Evolutionary conservation across 129 eudicot species (phyloP).

Genomic region (Logfia minima): DNA sequence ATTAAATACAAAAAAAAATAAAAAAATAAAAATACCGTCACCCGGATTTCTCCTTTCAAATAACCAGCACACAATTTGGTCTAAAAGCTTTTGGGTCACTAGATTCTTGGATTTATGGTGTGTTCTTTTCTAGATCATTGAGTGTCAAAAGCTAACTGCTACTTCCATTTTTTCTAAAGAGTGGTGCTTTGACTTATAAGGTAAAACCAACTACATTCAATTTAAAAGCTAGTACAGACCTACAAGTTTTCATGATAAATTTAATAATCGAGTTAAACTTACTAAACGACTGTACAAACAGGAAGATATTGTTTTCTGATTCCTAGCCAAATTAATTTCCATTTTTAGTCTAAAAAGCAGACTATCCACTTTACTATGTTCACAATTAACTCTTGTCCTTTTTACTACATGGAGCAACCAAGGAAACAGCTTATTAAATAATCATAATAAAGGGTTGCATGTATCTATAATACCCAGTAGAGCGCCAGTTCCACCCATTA

Average conservation of each 20-base stretch:
- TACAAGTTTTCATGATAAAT: neutral
- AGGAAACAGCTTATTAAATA: slow-evolving; percentile 3
- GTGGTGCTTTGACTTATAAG: neutral
- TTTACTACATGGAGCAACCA: slow-evolving; percentile 6
- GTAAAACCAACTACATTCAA: slow-evolving; percentile 8
- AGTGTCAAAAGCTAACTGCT: neutral
- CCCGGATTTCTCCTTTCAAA: neutral
- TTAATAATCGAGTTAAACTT: neutral
- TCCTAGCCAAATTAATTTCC: neutral
- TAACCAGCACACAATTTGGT: neutral
- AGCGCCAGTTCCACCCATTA: neutral
- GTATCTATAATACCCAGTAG: neutral
- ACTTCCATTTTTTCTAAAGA: neutral
- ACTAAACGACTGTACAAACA: neutral
- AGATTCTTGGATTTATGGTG: neutral
- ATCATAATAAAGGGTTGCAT: neutral
- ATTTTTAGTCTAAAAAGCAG: neutral
- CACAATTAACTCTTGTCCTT: neutral
- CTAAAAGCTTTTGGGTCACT: neutral
- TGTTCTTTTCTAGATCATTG: neutral
- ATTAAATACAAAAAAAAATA: neutral
- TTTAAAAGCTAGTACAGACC: neutral
- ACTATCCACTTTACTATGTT: neutral
- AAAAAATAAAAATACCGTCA: neutral
- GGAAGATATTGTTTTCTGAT: neutral